Percentiles rank a stretch among this genome's conserved stretches.
Evolutionary conservation across 495 filamentous ascomycete species (phyloP).

Genomic region (Haplographium delicatum): DNA sequence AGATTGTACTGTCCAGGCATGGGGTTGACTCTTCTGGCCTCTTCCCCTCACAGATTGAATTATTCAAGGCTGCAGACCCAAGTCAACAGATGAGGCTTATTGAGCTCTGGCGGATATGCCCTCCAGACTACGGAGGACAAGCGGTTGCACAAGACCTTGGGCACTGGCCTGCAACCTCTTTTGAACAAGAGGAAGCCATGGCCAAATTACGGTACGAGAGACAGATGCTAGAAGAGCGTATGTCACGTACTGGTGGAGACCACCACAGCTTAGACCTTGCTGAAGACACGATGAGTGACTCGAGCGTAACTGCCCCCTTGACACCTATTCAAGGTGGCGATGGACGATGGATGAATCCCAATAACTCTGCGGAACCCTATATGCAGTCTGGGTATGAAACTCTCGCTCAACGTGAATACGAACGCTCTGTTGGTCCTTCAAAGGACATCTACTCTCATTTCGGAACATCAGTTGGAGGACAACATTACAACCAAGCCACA

Average conservation of each 20-base stretch:
- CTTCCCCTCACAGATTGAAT: slow-evolving; percentile 50
- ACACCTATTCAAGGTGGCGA: slow-evolving; percentile 46
- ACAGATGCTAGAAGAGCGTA: slow-evolving; percentile 27
- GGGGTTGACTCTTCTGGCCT: slow-evolving; percentile 50
- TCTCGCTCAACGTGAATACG: slow-evolving; percentile 45
- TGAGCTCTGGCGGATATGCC: slow-evolving; percentile 62
- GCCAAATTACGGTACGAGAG: slow-evolving; percentile 49
- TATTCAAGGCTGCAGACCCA: slow-evolving; percentile 55
- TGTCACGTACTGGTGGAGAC: slow-evolving; percentile 22
- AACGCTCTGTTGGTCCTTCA: slow-evolving; percentile 29
- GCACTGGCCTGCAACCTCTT: slow-evolving; percentile 38
- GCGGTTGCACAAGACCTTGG: slow-evolving; percentile 30
- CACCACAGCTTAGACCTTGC: slow-evolving; percentile 25
- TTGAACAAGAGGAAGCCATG: slow-evolving; percentile 45
- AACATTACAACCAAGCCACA: slow-evolving; percentile 47
- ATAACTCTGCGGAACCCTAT: slow-evolving; percentile 53
- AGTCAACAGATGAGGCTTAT: slow-evolving; percentile 55
- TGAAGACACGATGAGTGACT: slow-evolving; percentile 25
- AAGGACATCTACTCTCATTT: slow-evolving; percentile 38
- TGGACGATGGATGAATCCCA: slow-evolving; percentile 38
- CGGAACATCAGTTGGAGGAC: slow-evolving; percentile 33
- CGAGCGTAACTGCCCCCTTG: slow-evolving; percentile 28
- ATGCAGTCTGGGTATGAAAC: slow-evolving; percentile 64
- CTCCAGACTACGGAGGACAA: slow-evolving; percentile 40
- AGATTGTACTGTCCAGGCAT: slow-evolving; percentile 42